Percentiles rank a stretch among this genome's conserved stretches.
Evolutionary conservation across 371 early-diverging fungal species (phyloP).

Genomic region (Coemansia sp.): DNA sequence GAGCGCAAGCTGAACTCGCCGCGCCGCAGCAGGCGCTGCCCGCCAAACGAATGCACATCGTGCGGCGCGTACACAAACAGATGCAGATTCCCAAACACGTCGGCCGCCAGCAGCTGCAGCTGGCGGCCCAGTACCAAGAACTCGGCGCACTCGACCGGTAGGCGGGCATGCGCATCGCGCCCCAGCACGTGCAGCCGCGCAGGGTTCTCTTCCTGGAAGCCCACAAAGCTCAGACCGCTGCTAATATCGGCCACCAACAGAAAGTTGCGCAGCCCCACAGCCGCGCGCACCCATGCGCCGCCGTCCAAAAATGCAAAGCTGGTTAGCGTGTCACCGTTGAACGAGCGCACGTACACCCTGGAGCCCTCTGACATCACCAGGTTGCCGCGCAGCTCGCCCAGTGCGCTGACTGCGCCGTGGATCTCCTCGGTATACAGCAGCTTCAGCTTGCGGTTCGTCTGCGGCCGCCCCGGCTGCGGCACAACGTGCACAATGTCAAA

Average conservation of each 20-base stretch:
- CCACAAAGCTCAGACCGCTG: slow-evolving; percentile 91
- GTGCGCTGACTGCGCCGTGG: slow-evolving; percentile 91
- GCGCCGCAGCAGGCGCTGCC: slow-evolving; percentile 83
- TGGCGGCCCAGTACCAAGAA: slow-evolving; percentile 75
- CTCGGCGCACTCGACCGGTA: slow-evolving; percentile 70
- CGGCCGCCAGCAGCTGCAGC: slow-evolving; percentile 77
- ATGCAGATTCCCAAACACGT: slow-evolving; percentile 79
- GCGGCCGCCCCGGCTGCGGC: slow-evolving; percentile 92
- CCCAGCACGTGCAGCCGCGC: slow-evolving; percentile 69
- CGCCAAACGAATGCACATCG: slow-evolving; percentile 84
- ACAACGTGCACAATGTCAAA: slow-evolving; percentile 98
- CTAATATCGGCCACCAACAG: slow-evolving; percentile 90
- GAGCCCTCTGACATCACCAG: slow-evolving; percentile 88
- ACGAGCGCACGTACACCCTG: slow-evolving; percentile 87
- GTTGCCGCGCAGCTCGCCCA: slow-evolving; percentile 85
- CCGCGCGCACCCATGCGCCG: slow-evolving; percentile 83
- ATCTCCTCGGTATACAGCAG: slow-evolving; percentile 81
- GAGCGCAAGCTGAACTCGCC: slow-evolving; percentile 88
- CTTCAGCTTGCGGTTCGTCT: slow-evolving; percentile 93
- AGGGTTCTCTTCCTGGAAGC: slow-evolving; percentile 96
- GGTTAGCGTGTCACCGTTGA: slow-evolving; percentile 85
- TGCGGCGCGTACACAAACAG: slow-evolving; percentile 85
- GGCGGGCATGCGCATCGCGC: slow-evolving; percentile 72
- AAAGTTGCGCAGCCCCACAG: slow-evolving; percentile 85
- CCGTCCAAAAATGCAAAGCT: slow-evolving; percentile 98